Evolutionary conservation across 176 grass and related monocot species (phyloP).

Genomic region (Rhynchospora breviuscula): DNA sequence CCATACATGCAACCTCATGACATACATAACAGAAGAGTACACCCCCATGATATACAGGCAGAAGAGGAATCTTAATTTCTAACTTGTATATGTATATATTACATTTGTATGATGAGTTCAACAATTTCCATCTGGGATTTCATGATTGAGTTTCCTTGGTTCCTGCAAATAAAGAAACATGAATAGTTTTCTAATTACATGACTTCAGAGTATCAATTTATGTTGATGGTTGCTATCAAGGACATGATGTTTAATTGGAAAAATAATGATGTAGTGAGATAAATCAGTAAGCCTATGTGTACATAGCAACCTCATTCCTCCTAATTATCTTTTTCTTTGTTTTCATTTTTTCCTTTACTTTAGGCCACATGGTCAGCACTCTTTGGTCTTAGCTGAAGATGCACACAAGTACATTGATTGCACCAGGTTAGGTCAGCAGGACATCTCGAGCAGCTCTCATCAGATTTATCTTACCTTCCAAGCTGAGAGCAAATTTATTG

Average conservation of each 20-base stretch:
- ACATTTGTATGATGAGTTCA: no score
- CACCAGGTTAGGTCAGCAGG: conserved; percentile 28
- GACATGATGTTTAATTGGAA: not conserved
- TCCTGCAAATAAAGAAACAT: no score
- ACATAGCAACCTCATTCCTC: not conserved
- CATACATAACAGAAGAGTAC: no score
- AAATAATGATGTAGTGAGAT: not conserved
- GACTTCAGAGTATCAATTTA: no score
- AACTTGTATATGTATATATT: no score
- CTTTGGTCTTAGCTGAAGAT: conserved; percentile 66
- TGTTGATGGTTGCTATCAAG: no score
- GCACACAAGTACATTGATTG: conserved; percentile 44
- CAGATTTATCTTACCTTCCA: conserved; percentile 96
- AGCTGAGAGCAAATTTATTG: conserved; percentile 63
- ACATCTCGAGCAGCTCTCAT: conserved; percentile 38
- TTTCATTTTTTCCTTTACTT: not conserved
- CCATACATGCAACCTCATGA: no score
- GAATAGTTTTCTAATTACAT: no score
- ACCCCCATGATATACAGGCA: no score
- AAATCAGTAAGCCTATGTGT: not conserved
- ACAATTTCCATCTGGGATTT: no score
- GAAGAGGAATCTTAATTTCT: no score
- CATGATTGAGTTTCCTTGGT: no score
- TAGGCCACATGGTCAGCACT: conserved; percentile 89
- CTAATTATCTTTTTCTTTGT: not conserved